Base-by-base conservation (phyloP, 2,329 filamentous ascomycete species). In the Arthrobotrys iridis region DNA sequence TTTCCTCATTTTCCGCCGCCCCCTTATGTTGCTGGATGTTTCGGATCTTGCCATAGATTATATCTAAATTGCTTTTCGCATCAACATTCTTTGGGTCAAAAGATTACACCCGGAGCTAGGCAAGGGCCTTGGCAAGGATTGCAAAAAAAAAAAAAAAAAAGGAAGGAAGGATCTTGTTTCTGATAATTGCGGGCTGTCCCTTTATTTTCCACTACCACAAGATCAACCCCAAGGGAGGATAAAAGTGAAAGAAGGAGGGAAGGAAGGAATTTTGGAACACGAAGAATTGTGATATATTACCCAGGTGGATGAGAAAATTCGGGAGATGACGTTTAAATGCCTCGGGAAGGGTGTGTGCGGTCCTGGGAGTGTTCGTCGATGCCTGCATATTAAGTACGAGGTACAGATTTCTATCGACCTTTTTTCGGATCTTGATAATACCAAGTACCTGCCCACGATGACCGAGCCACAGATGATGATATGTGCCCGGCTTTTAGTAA, bases 291-390 rank as follows among this genome's bases (percentile, higher is more conserved):
- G 50, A 55, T 55, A 55, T 55, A 35, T 55, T 37, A 37, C 15
- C 10, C 30, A 28, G 63, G 20, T 37, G 26, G 30, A 50, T 55
- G 41, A 50, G 11, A 52, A 59, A 59, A 52, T 15, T 68, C 52
- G 41, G 24, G 24, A 43, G 65, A 70, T 60, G 65, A 70, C 65
- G 65, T 70, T 58, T 50, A 70, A 70, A 70, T 70, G 43, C 65
- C 65, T 70, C 65, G 65, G 30, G 30, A 43, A n/a, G 33, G 45
- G 65, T 48, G 62, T 26, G 26, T 26, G 30, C 50, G 50, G 30
- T 15, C 18, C 8, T 37, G 28, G 30, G 30, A 22, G 18, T 24
- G 28, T 11, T 52, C 10, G 50, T 55, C 5, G 30, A 55, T 55
- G 48, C 52, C 52, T 58, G 37, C 55, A 59, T 59, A 22, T 41